Evolutionary conservation across 192 early-diverging fungal species (phyloP).

Genomic region (Kappamyces sp.): DNA sequence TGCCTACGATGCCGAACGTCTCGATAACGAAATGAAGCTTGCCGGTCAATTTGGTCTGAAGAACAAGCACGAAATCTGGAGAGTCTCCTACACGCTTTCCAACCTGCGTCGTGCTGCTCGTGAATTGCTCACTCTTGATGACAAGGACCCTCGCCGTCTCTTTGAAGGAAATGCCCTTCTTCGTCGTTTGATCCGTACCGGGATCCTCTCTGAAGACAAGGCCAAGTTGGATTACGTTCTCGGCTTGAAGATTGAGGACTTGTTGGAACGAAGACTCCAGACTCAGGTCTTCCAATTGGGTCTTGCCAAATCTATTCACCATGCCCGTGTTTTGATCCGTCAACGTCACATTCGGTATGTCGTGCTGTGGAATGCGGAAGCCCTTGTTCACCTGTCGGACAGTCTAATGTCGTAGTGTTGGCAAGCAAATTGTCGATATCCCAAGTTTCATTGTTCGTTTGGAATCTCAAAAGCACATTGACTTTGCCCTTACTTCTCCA

Average conservation of each 20-base stretch:
- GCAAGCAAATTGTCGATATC: slow-evolving; percentile 96
- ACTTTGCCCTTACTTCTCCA: slow-evolving; percentile 80
- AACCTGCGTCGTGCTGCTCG: slow-evolving; percentile 99
- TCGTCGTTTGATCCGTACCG: slow-evolving; percentile 95
- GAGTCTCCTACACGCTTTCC: slow-evolving; percentile 93
- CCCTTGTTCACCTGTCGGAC: neutral
- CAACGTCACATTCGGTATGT: slow-evolving; percentile 92
- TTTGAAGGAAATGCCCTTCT: slow-evolving; percentile 99
- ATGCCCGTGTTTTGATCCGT: slow-evolving; percentile 96
- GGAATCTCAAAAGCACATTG: slow-evolving; percentile 74
- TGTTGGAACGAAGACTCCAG: slow-evolving; percentile 97
- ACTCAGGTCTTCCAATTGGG: slow-evolving; percentile 99
- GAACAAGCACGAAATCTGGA: slow-evolving; percentile 99
- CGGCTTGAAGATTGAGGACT: slow-evolving; percentile 96
- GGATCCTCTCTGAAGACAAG: slow-evolving; percentile 95
- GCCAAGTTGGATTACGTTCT: slow-evolving; percentile 99
- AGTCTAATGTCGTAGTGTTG: slow-evolving; percentile 51
- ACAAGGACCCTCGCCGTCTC: slow-evolving; percentile 94
- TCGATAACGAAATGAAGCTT: slow-evolving; percentile 81
- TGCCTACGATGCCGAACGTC: slow-evolving; percentile 94
- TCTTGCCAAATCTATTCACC: slow-evolving; percentile 97
- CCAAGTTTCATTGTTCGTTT: slow-evolving; percentile 95
- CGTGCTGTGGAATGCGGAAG: neutral
- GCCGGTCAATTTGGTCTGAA: slow-evolving; percentile 95
- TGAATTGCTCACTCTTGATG: slow-evolving; percentile 95